Base-by-base conservation (phyloP, 805 yeast genomes). In the Pichia exigua region DNA sequence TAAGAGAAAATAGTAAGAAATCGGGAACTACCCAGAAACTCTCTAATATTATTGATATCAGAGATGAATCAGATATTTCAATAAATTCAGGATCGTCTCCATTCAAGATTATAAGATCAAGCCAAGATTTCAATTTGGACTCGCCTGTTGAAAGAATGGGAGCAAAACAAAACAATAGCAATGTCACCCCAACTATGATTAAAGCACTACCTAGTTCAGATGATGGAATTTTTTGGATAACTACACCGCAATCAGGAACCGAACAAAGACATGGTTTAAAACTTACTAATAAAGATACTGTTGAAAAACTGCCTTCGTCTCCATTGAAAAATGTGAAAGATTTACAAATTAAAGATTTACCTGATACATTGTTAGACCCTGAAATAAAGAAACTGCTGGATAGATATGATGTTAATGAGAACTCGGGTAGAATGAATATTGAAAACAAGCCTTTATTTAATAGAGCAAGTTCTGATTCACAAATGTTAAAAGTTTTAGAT, bases 191-290 rank as follows among this genome's bases (percentile, higher is more conserved):
- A 21, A 44, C n/a, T 7, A n/a, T 41, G 10, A 15, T 30, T 18
- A 42, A 41, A 40, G 22, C 39, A 22, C 54, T 54, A 30, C 62
- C 51, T 7, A 63, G 73, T 41, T 65, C 70, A 1, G 71, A 68
- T 46, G 72, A 68, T 48, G 64, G 62, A 24, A 67, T 68, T 11
- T 67, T 64, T 47, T 75, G 79, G 79, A 73, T 67, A 17, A 61
- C 61, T 15, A 71, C 76, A 6, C 77, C 78, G 2, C 43, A 44
- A 40, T 10, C 41, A 32, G 38, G 20, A 30, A 20, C 39, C 20
- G 32, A 32, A 18, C 12, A 13, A 17, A 20, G 28, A n/a, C 11
- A 28, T 43, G 13, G 10, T 17, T n/a, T 35, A 10, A 35, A 35
- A 17, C 39, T n/a, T 20, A 24, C 4, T 15, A 11, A 20, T 10